Evolutionary conservation across 306 rosid species (phyloP).

Genomic region (Geum urbanum): DNA sequence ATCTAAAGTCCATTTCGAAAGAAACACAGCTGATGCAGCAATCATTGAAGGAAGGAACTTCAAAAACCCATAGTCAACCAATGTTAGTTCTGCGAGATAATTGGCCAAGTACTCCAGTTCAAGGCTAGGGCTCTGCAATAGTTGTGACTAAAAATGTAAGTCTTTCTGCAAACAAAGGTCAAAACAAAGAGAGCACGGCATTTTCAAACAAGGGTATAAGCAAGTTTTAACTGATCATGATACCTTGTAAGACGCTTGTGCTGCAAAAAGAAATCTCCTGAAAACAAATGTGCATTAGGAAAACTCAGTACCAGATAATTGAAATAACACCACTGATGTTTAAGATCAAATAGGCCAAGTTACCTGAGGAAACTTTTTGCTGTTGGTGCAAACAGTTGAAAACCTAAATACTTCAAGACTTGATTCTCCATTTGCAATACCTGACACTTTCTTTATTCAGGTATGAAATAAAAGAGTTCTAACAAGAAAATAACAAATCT

Average conservation of each 20-base stretch:
- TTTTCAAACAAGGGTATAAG: constrained; percentile 21
- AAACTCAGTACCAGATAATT: not conserved
- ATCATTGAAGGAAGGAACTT: constrained; percentile 67
- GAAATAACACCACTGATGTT: constrained; percentile 1
- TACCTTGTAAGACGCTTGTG: constrained; percentile 83
- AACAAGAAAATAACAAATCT: constrained; percentile 13
- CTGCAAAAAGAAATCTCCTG: constrained; percentile 93
- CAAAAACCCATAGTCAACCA: constrained; percentile 69
- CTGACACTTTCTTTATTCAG: constrained; percentile 35
- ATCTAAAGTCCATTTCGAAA: constrained; percentile 85
- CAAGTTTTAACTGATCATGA: constrained; percentile 20
- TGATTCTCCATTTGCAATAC: constrained; percentile 61
- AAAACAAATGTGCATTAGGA: constrained; percentile 33
- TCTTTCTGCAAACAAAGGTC: not conserved
- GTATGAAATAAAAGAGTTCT: constrained; percentile 12
- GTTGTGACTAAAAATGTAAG: constrained; percentile 18
- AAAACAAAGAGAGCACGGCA: constrained; percentile 16
- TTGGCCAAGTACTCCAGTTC: constrained; percentile 87
- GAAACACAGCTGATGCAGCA: constrained; percentile 94
- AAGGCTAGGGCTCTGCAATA: constrained; percentile 57
- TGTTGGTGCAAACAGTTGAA: constrained; percentile 62
- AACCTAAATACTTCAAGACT: constrained; percentile 42
- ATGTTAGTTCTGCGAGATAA: constrained; percentile 73
- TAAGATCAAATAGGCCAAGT: constrained; percentile 9
- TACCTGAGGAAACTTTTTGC: constrained; percentile 65